Evolutionary conservation across 2,329 filamentous ascomycete species (phyloP).

Genomic region (Aspergillus oerlinghausenensis): DNA sequence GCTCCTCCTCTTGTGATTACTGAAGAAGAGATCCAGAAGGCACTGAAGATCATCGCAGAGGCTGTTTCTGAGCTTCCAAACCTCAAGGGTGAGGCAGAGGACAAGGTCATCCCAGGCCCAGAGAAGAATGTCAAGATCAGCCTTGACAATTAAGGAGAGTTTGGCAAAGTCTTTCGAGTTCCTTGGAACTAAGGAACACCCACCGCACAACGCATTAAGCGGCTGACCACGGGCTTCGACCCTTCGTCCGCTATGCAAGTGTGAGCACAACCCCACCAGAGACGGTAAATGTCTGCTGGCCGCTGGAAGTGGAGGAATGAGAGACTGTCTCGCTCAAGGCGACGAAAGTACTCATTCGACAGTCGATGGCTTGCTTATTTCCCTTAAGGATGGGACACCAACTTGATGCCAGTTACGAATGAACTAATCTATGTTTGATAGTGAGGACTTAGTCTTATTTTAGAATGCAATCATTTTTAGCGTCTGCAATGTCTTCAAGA

Average conservation of each 20-base stretch:
- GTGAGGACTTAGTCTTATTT: neutral
- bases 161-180: neutral
- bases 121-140: slow-evolving; percentile 61
- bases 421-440: neutral
- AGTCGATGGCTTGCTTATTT: neutral
- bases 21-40: slow-evolving; percentile 75
- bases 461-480: neutral
- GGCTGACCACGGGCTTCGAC: neutral
- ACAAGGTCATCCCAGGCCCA: slow-evolving; percentile 52
- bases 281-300: neutral
- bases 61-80: slow-evolving; percentile 76
- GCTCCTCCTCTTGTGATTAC: slow-evolving; percentile 95
- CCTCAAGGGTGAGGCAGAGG: slow-evolving; percentile 54
- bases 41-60: slow-evolving; percentile 74
- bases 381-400: neutral
- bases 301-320: neutral
- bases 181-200: neutral
- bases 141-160: slow-evolving; percentile 48
- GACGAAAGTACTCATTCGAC: neutral
- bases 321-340: neutral
- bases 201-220: neutral
- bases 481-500: neutral
- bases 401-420: neutral
- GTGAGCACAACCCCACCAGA: neutral
- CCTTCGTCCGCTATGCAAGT: neutral